Evolutionary conservation across 75 land plant species (phyloP), one percentile per base, ranked within the genome.

Genomic region (Sequoiadendron giganteum): DNA sequence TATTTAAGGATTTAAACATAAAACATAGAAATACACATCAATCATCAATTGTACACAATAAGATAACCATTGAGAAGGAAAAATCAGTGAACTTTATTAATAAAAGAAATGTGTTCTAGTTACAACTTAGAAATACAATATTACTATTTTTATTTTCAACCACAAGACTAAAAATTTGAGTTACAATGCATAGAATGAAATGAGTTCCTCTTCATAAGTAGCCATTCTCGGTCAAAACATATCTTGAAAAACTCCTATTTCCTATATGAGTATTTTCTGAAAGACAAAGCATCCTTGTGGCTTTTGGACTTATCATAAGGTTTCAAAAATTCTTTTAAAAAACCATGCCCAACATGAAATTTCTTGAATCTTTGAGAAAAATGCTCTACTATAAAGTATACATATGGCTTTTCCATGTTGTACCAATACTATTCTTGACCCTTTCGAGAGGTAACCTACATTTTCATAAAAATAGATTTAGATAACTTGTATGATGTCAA

Each of bases 391-490:
- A 96, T 88, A 40, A 97, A 87, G 68, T 93, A 97, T 1, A 56
- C 80, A 87, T 96, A 95, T 1, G 92, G 90, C 32, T 48, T 81
- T 14, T 88, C 84, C 72, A 61, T 85, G 25, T 82, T 91, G 34
- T 43, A 21, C 99, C 97, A 97, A 78, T 97, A 96, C 82, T 95
- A 96, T 88, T 89, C 92, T 89, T 96, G 99, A 87, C 96, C 97
- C 83, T 97, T 95, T 75, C 76, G 89, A n/a, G 99, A 97, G 42
- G 91, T 90, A 10, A 97, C 97, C 98, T 97, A 89, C 10, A 85
- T 86, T 70, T 10, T n/a, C 72, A 39, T 45, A 30, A 48, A 83
- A 32, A 42, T 83, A 13, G 18, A 45, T 9, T n/a, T n/a, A n/a
- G 45, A 83, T 10, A 42, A 25, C 18, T 19, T 14, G 25, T 9